Evolutionary conservation across 2,329 filamentous ascomycete species (phyloP), one percentile per base, ranked within the genome.

Genomic region (Pseudocercospora eumusae): DNA sequence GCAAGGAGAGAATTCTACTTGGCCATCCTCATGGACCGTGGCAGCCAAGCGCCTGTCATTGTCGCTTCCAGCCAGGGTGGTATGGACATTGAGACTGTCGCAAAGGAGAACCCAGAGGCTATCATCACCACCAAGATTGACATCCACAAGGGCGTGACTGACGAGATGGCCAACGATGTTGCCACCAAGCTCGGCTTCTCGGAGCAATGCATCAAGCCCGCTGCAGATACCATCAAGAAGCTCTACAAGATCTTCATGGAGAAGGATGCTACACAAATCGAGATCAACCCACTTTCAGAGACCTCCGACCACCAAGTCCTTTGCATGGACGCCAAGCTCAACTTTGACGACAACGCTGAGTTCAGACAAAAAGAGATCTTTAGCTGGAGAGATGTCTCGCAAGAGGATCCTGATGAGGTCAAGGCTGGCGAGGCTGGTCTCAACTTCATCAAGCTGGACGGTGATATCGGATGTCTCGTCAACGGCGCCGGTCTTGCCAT

Each of bases 401-500:
- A 99, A 83, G 95, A 99, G 82, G 95, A 99, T 79, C 81, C 93
- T 58, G 95, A 99, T 76, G 95, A 99, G 84, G 93, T 99, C 75
- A 93, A 93, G 81, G 95, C 95, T 73, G 93, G 93, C 74, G 84
- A 96, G 85, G 93, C 82, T 70, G 92, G 92, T 74, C 87, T 99
- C 71, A 99, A 99, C 88, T 99, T 99, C 84, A 99, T 99, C 86
- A 99, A 99, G 87, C 89, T 99, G 65, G 95, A 98, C 76, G 95
- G 95, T 77, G 95, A 99, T 78, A 99, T 99, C 77, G 95, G 95
- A 80, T 99, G 95, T 84, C 85, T 98, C 64, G 95, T 99, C 83
- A 99, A 99, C 83, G 95, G 95, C 78, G 95, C 95, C 74, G 95
- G 95, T 83, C 90, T 99, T 70, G 95, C 95, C 81, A 99, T 99